Evolutionary conservation across 768 basidiomycete genomes (phyloP).

Genomic region (Tricholoma saponaceum): DNA sequence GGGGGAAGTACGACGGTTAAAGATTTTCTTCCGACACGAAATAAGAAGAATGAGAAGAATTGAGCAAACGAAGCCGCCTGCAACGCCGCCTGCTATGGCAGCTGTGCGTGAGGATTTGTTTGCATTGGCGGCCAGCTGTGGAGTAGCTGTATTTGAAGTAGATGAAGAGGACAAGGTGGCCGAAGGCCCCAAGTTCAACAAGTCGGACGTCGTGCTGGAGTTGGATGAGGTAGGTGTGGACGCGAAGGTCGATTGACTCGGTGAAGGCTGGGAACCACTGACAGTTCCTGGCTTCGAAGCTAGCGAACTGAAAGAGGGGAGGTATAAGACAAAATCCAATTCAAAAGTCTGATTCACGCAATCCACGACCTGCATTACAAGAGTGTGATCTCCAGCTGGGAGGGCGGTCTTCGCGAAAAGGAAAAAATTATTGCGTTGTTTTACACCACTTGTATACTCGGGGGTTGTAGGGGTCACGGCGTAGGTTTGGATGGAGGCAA

Average conservation of each 20-base stretch:
- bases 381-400: slow-evolving; percentile 1
- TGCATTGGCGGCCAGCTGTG: too few relatives aligned
- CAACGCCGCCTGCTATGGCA: neutral
- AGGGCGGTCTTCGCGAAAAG: neutral
- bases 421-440: neutral
- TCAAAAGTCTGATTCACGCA: neutral
- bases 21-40: too few relatives aligned
- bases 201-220: too few relatives aligned
- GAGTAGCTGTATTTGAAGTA: too few relatives aligned
- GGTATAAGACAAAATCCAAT: slow-evolving; percentile 5
- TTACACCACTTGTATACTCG: neutral
- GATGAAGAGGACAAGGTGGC: neutral
- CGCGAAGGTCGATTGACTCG: too few relatives aligned
- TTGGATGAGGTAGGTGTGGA: too few relatives aligned
- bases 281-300: slow-evolving; percentile 1
- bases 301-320: slow-evolving; percentile 1
- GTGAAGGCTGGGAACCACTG: too few relatives aligned
- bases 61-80: neutral
- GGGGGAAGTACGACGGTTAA: too few relatives aligned
- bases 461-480: neutral
- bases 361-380: slow-evolving; percentile 1
- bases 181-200: too few relatives aligned
- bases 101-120: neutral
- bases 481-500: neutral
- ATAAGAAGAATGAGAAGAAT: too few relatives aligned